Evolutionary conservation across 2,329 filamentous ascomycete genomes (phyloP), one percentile per base, ranked within the genome.

Genomic region (Hypoxylon sp.): DNA sequence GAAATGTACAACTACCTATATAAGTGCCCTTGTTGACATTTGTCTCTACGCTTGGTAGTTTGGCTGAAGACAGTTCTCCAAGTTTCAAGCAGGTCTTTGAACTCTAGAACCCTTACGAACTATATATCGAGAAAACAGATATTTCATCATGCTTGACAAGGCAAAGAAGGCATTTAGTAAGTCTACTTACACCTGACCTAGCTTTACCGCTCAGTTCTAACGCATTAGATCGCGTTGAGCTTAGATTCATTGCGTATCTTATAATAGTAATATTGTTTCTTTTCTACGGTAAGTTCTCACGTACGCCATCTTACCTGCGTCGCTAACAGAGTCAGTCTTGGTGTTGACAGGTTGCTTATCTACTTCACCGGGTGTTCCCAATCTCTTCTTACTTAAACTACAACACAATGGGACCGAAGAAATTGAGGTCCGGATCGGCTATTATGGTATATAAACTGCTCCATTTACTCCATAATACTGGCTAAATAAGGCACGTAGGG

Each of bases 311-410:
- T 14, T n/a, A 30, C 38, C 23, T 2, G 3, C 19, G 5, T 53
- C 14, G 21, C 21, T 56, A 3, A 56, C n/a, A 32, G 2, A 17
- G 11, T 2, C 45, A 56, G 52, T 45, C 23, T n/a, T 56, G 23
- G 52, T 32, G 10, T 56, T 56, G 9, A 56, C 23, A 21, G n/a
- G 52, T 45, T 56, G 52, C 25, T 21, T 56, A 14, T 56, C 38
- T 11, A 45, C 23, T 32, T 45, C 52, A 19, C 52, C 52, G 23
- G 52, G 7, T 9, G 38, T 56, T 2, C 38, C 36, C n/a, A 11
- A 56, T 14, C 23, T 56, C 28, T 56, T 56, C 11, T 10, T 45
- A n/a, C 14, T 56, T 11, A 45, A 56, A 28, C 23, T 56, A 56
- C 52, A 32, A 21, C n/a, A 38, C 5, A 56, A 45, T 7, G 36